Evolutionary conservation across 139 green algal genomes (phyloP), one percentile per base, ranked within the genome.

Genomic region (Monoraphidium neglectum): DNA sequence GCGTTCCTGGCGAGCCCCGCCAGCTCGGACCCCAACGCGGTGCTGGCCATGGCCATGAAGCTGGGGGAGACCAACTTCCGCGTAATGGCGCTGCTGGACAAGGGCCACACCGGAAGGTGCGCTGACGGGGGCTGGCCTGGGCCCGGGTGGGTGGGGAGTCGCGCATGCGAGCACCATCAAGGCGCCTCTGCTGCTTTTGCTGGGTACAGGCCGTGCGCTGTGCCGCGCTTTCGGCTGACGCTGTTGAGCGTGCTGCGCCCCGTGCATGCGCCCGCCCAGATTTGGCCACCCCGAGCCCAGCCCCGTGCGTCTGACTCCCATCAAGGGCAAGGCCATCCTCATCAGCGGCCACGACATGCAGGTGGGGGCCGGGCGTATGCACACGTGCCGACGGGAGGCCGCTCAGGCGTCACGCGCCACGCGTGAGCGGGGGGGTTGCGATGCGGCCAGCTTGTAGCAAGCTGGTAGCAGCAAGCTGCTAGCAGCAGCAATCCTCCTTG

Each of bases 271-370:
- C 8, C 8, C 43, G 43, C 43, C 8, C 43, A 51, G 43, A 8
- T 51, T 51, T 12, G 43, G 43, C 8, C 43, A 51, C 43, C 43
- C 43, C 43, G 43, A 51, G 43, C 43, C 88, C 35, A 86, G 81
- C 3, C 56, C 77, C 62, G 90, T 95, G 36, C 68, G 69, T 60
- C 83, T 93, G 28, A 87, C 81, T 21, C 90, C 91, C 33, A 62
- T 80, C n/a, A 61, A 75, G 47, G 91, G 91, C 76, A 94, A 95
- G 83, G 84, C 82, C 66, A 87, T 95, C 66, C 81, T 95, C 2
- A 79, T 95, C 33, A 90, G 77, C 1, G 91, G 91, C n/a, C 91
- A 95, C 78, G 90, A 95, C 85, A 84, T 95, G 84, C 74, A 90
- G 43, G 43, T 51, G 43, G 43, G 43, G 43, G 43, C 43, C 43